Evolutionary conservation across 345 rosid species (phyloP).

Genomic region (Eucalyptus brandiana): DNA sequence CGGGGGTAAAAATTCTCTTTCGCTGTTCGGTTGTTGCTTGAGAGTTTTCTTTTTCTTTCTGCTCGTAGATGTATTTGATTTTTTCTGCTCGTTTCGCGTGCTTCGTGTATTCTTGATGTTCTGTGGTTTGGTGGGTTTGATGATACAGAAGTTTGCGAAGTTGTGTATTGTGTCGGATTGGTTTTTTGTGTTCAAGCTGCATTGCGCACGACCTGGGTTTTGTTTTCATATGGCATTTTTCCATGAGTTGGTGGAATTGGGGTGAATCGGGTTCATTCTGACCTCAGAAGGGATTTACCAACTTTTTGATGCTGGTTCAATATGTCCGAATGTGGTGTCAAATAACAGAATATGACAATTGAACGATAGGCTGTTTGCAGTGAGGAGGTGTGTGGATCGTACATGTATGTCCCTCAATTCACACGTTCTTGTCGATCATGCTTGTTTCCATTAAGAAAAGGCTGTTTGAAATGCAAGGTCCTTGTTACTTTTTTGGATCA

Average conservation of each 20-base stretch:
- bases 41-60: background rate
- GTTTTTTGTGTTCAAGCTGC: background rate
- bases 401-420: background rate
- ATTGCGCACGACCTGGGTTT: background rate
- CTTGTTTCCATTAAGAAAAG: background rate
- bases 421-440: background rate
- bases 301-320: background rate
- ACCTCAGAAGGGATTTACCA: background rate
- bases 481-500: background rate
- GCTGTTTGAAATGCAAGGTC: background rate
- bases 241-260: background rate
- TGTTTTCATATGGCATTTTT: background rate
- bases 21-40: background rate
- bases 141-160: background rate
- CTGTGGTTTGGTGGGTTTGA: background rate
- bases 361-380: background rate
- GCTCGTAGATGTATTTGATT: background rate
- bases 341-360: background rate
- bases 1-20: conserved; percentile 22
- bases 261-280: background rate
- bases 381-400: background rate
- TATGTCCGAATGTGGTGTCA: background rate
- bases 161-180: background rate
- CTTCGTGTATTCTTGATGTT: background rate
- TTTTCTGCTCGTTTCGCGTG: background rate